phyloP scores from a whole-genome alignment of 2,329 filamentous ascomycete species.

The Thyridium curvatum region DNA sequence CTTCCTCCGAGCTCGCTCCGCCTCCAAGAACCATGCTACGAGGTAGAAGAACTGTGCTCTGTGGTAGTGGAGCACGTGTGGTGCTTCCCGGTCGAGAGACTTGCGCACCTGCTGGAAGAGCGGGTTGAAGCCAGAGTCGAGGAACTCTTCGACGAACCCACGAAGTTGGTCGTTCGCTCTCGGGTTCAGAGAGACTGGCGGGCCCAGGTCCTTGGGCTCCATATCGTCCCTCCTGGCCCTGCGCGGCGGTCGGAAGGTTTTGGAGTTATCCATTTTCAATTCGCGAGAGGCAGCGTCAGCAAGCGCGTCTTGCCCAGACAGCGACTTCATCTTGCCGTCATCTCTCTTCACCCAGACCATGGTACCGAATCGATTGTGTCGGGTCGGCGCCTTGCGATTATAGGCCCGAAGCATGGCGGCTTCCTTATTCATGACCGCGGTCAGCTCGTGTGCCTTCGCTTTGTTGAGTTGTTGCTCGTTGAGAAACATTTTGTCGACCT shows the following conservation, averaged over 20 bases:
- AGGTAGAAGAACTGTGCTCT: conserved; percentile 86
- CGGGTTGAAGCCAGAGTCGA: conserved; percentile 94
- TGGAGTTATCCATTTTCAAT: conserved; percentile 83
- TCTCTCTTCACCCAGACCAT: conserved; percentile 96
- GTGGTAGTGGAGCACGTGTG: conserved; percentile 73
- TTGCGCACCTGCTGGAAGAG: conserved; percentile 79
- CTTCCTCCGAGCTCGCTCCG: conserved; percentile 67
- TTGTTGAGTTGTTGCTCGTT: conserved; percentile 64
- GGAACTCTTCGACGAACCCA: conserved; percentile 82
- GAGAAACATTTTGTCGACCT: conserved; percentile 80
- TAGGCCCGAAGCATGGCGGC: conserved; percentile 74
- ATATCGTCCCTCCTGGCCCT: conserved; percentile 54
- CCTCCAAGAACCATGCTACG: conserved; percentile 86
- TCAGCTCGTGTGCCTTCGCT: conserved; percentile 67
- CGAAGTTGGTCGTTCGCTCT: conserved; percentile 72
- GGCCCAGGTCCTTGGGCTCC: conserved; percentile 70
- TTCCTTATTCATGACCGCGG: conserved; percentile 72
- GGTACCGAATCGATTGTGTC: conserved; percentile 91
- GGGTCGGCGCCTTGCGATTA: conserved; percentile 70
- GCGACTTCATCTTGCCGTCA: conserved; percentile 74
- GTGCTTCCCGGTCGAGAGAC: conserved; percentile 82
- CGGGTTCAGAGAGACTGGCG: conserved; percentile 61
- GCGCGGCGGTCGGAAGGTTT: conserved; percentile 82
- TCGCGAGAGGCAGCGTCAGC: conserved; percentile 66
- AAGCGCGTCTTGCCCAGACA: conserved; percentile 84